Percentiles rank a stretch among this genome's conserved stretches.
Evolutionary conservation across 495 filamentous ascomycete species (phyloP).

Genomic region (Penicillium herquei): DNA sequence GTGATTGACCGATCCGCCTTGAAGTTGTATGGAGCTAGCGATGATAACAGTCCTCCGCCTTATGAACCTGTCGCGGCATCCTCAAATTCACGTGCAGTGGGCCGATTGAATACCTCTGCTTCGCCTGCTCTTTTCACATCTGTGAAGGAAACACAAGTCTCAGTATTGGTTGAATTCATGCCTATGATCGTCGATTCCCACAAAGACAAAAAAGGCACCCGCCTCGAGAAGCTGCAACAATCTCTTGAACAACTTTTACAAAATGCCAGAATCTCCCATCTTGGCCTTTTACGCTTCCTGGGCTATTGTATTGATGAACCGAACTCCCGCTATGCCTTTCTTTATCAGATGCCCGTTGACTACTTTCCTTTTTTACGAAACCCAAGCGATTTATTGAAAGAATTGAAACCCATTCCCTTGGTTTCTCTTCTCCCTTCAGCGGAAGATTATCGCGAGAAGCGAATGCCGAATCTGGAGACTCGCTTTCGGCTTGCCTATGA

Average conservation of each 20-base stretch:
- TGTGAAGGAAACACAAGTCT: constrained; percentile 41
- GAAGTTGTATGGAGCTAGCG: constrained; percentile 41
- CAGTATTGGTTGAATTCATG: constrained; percentile 46
- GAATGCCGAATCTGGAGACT: constrained; percentile 65
- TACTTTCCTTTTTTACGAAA: constrained; percentile 47
- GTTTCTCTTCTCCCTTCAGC: constrained; percentile 48
- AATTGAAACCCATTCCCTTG: constrained; percentile 44
- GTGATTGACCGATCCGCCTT: constrained; percentile 44
- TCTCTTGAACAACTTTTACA: constrained; percentile 46
- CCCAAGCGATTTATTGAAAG: constrained; percentile 41
- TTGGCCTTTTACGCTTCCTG: constrained; percentile 68
- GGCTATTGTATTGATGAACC: constrained; percentile 84
- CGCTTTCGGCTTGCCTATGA: constrained; percentile 83
- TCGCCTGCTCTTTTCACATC: constrained; percentile 31
- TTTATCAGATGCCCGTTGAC: constrained; percentile 76
- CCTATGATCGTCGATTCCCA: constrained; percentile 42
- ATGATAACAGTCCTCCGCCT: constrained; percentile 45
- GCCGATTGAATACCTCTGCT: constrained; percentile 43
- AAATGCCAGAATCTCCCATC: constrained; percentile 54
- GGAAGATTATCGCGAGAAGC: constrained; percentile 39
- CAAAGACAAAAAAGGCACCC: constrained; percentile 25
- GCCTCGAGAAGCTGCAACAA: constrained; percentile 41
- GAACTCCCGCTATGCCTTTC: constrained; percentile 72
- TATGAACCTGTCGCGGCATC: constrained; percentile 47
- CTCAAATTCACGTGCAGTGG: constrained; percentile 47